Evolutionary conservation across 2,329 filamentous ascomycete genomes (phyloP), one percentile per base, ranked within the genome.

Genomic region (Ilyonectria mors-panacis): DNA sequence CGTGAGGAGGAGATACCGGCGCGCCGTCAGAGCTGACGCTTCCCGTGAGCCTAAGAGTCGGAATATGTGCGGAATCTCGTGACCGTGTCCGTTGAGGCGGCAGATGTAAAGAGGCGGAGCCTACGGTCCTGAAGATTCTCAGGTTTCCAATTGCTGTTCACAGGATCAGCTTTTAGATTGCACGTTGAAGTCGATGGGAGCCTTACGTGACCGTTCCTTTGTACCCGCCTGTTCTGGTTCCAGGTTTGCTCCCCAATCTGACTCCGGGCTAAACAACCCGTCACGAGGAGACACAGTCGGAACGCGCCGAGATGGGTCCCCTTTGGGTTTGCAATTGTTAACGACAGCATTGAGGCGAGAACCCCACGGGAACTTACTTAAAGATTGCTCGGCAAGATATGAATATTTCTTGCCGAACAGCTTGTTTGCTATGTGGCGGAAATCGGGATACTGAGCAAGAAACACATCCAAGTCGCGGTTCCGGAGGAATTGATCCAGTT

Each of bases 341-440:
- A 23, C 50, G 33, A 5, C n/a, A 9, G 35, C 30, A 35, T 10
- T 4, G n/a, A 2, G 19, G 28, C 30, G 19, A n/a, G n/a, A 37
- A 23, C 9, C n/a, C 17, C 10, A 39, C 10, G 30, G 12, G 10
- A 21, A 12, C 50, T 21, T 35, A 53, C 50, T n/a, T 21, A 35
- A 30, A 15, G 26, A 5, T 19, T 12, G 10, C 6, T 37, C 28
- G 4, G 19, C 33, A 15, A 53, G 50, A 37, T 53, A 68, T 8
- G 70, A 64, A 58, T 77, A 70, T 48, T 63, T 65, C 13, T 68
- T 53, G 15, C 60, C 67, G 53, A 77, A 77, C 12, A 79, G 56
- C 3, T 68, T 50, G 17, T 26, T 51, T 10, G 68, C 63, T 30
- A 61, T 35, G 7, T 65, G 17, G 12, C 70, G 66, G 42, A 73